These are phyloP conservation scores for Laetiporus sulphureus DNA, from an alignment of 1,284 basidiomycete species.

Conservation along the genomic window DNA sequence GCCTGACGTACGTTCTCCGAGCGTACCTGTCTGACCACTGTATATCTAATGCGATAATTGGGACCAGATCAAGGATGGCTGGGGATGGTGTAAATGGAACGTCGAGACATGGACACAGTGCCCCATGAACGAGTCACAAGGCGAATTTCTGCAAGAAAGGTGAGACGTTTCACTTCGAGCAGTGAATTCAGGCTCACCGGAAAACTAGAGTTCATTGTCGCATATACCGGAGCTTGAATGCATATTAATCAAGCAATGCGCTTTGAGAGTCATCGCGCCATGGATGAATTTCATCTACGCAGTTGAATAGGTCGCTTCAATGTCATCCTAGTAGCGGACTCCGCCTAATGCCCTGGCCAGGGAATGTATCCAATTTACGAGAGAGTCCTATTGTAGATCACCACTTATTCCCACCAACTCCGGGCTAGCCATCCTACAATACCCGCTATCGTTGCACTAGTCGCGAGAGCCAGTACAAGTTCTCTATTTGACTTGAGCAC, in stretches of 20 bases:
- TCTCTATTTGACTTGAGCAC: conserved; percentile 11
- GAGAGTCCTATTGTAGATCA: no score
- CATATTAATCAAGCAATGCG: conserved; percentile 4
- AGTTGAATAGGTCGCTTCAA: no score
- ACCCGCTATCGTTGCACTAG: conserved; percentile 16
- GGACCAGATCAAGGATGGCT: conserved; percentile 59
- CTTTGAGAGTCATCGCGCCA: no score
- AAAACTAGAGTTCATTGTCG: conserved; percentile 39
- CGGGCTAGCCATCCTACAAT: conserved; percentile 22
- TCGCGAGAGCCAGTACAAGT: conserved; percentile 13
- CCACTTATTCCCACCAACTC: conserved; percentile 17
- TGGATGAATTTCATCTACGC: no score
- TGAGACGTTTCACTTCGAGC: conserved; percentile 18
- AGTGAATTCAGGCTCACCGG: not conserved
- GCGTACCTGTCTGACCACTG: not conserved
- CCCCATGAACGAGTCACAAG: conserved; percentile 33
- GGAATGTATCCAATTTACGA: no score
- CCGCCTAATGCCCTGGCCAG: no score
- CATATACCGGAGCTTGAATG: conserved; percentile 30
- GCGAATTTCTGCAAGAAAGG: conserved; percentile 53
- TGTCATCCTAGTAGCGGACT: no score
- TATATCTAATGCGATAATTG: not conserved
- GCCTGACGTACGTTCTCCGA: conserved; percentile 47
- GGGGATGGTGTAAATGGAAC: conserved; percentile 72
- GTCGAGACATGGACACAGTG: conserved; percentile 44